Evolutionary conservation across 148 eudicot species (phyloP), one percentile per base, ranked within the genome.

Genomic region (Heliosperma pusillum): DNA sequence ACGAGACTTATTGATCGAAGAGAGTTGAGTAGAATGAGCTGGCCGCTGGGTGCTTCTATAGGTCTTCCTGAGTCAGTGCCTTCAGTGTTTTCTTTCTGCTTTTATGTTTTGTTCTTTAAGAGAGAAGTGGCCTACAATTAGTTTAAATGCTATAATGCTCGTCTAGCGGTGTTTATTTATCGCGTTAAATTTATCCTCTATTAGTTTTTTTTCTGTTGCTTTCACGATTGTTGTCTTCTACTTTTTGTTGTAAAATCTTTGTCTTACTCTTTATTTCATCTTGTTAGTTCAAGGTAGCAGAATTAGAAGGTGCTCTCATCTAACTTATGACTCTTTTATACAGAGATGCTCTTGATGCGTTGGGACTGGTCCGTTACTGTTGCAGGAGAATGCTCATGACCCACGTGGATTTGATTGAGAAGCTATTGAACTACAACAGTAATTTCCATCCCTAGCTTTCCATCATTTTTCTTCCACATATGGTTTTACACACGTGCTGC

Each of bases 381-480:
- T 94, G 98, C 74, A 80, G 98, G 74, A 87, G 98, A 69, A 94
- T 94, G 98, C 89, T 94, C 68, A 91, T 94, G 97, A 94, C 98
- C 53, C 98, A 94, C 77, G 97, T 91, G 40, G 98, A 94, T 75
- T 89, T 94, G 80, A 94, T 94, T 72, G 98, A 94, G 90, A 94
- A 94, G 88, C 92, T 94, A 70, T 83, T 94, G 74, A 91, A 94
- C 89, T 94, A 94, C 86, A 94, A 94, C 79, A 89, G 98, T 92
- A 85, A 24, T 29, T 53, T 74, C 30, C 66, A 40, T 63, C 36
- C 40, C 76, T 71, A 58, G 4, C 71, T 36, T 66, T n/a, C n/a
- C n/a, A n/a, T n/a, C n/a, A n/a, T n/a, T 79, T 66, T 57, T 44
- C 5, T 21, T 7, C 36, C 26, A 1, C 58, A 24, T 10, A 44